Base-by-base conservation (phyloP, 495 filamentous ascomycete species). In the Usnea hakonensis region DNA sequence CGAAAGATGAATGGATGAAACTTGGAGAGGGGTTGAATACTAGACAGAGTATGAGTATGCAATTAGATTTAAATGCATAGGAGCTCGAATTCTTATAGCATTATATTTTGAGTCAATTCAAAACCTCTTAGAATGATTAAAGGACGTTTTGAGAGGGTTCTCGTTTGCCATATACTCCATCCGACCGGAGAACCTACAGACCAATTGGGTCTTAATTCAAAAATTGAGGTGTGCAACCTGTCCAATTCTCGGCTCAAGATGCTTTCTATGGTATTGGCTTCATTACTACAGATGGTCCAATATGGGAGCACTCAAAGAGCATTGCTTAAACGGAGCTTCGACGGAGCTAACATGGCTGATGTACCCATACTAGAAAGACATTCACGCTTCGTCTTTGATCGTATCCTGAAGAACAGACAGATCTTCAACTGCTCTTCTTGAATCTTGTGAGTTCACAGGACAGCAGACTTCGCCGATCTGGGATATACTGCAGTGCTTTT, bases 371-470 rank as follows among this genome's bases (percentile, higher is more conserved):
- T 74, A 23, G 72, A 73, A 63, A 23, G 64, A 16, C 65, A 73
- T 60, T 6, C 58, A 19, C 30, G 40, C 13, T 33, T 38, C 17
- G 26, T 62, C 21, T 21, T 65, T 53, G 32, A 66, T 23, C 55
- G 37, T 60, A 70, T 85, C 64, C 76, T 79, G 0, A 67, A 50
- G 5, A 78, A 84, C 64, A 77, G 78, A 84, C 64, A 77, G 81
- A 0, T 66, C 72, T 1, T 9, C 84, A 86, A 68, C 74, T 80
- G 2, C 71, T 88, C 11, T 86, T 90, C 68, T 86, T 81, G 10
- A 23, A 33, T n/a, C 41, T 62, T 19, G 41, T 58, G 8, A 36
- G 28, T 61, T 64, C 28, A 13, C 56, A 46, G 37, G 35, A 40
- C 5, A 36, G 35, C 35, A 36, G 35, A 36, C 35, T 36, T 36